Conservation (phyloP, 1,139 yeast species). For the Kodamaea fungicola region DNA sequence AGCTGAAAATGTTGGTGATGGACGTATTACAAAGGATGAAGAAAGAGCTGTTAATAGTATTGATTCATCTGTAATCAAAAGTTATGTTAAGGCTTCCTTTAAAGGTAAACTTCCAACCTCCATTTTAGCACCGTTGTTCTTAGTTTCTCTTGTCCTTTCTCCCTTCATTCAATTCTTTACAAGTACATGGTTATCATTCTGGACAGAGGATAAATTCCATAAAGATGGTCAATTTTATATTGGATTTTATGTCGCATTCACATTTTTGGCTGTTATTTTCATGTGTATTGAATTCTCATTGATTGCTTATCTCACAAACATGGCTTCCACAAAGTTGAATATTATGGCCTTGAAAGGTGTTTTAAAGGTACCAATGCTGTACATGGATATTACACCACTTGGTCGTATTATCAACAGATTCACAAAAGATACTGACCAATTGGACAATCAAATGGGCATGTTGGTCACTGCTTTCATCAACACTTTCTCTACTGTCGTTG, state of each 20-base stretch:
- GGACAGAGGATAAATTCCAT: conserved; percentile 62
- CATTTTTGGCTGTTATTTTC: conserved; percentile 34
- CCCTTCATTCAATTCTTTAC: conserved; percentile 64
- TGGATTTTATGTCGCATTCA: conserved; percentile 65
- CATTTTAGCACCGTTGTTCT: conserved; percentile 18
- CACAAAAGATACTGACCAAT: conserved; percentile 76
- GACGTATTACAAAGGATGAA: conserved; percentile 27
- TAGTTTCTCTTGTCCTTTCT: conserved; percentile 28
- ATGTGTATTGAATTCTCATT: conserved; percentile 41
- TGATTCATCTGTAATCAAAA: conserved; percentile 11
- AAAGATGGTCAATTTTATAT: conserved; percentile 59
- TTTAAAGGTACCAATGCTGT: conserved; percentile 54
- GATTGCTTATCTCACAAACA: conserved; percentile 50
- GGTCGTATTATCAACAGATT: conserved; percentile 71
- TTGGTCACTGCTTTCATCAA: conserved; percentile 51
- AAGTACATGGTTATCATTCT: conserved; percentile 82
- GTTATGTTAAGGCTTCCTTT: conserved; percentile 13
- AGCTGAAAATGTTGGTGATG: conserved; percentile 19
- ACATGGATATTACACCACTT: conserved; percentile 60
- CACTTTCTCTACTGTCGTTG: conserved; percentile 53
- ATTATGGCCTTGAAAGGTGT: conserved; percentile 38
- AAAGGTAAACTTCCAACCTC: conserved; percentile 13
- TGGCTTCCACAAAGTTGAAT: conserved; percentile 38
- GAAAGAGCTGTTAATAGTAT: conserved; percentile 18
- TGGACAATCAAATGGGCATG: conserved; percentile 72